These are phyloP conservation scores for Sporothrix inflata DNA, from an alignment of 2,329 filamentous ascomycete genomes.

Conservation along the genomic window DNA sequence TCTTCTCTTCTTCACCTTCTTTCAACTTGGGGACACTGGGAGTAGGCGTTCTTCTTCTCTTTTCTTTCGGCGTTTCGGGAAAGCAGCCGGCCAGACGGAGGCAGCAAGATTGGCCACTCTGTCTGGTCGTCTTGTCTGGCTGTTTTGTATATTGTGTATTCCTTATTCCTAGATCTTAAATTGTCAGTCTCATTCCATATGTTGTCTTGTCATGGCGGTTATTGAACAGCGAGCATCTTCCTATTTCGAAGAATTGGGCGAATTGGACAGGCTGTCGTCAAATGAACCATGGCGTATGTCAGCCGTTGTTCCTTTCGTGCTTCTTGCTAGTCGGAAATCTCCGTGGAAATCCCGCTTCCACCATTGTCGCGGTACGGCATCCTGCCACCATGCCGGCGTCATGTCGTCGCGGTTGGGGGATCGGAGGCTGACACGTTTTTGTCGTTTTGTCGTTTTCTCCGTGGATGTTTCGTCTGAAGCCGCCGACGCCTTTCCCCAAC, in stretches of 20 bases:
- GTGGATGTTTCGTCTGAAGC: neutral
- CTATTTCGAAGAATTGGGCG: neutral
- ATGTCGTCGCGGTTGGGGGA: too few species aligned
- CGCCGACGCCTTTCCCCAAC: neutral
- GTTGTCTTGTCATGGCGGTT: neutral
- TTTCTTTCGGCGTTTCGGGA: conserved; percentile 10
- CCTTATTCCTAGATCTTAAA: neutral
- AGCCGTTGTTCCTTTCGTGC: too few species aligned
- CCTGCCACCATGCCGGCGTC: neutral
- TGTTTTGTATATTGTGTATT: neutral
- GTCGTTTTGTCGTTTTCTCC: neutral
- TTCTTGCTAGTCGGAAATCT: too few species aligned
- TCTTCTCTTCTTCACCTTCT: neutral
- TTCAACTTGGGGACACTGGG: neutral
- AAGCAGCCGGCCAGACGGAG: neutral
- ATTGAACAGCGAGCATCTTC: neutral
- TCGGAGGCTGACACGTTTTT: neutral
- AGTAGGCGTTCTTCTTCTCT: neutral
- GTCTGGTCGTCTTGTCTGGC: neutral
- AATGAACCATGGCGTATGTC: too few species aligned
- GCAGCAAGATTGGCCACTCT: neutral
- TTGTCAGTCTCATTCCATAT: neutral
- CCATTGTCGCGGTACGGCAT: neutral
- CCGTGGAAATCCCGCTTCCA: neutral
- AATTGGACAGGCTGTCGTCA: too few species aligned